Conservation (phyloP, 352 stramenopile species). For the Phytophthora podocarpi region DNA sequence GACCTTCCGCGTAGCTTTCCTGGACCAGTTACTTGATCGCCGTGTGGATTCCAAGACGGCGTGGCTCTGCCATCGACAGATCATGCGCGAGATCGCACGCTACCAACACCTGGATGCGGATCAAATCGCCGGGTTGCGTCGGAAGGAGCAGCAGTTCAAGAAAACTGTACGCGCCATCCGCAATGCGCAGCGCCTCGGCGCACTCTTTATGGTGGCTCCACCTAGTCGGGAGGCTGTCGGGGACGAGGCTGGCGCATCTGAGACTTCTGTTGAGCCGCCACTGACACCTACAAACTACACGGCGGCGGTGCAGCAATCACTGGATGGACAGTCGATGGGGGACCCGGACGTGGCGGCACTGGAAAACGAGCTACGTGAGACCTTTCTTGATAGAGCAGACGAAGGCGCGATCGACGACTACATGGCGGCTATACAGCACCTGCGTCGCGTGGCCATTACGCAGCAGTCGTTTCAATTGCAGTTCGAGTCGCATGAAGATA, state of each 20-base stretch:
- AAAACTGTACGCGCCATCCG: slow-evolving; percentile 68
- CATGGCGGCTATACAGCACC: slow-evolving; percentile 64
- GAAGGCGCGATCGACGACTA: slow-evolving; percentile 70
- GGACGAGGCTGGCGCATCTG: slow-evolving; percentile 7
- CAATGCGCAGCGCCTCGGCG: slow-evolving; percentile 47
- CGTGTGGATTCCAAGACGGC: slow-evolving; percentile 79
- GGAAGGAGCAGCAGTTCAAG: slow-evolving; percentile 76
- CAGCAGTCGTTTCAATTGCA: slow-evolving; percentile 27
- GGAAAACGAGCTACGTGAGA: slow-evolving; percentile 66
- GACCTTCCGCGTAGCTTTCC: slow-evolving; percentile 67
- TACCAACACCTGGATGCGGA: slow-evolving; percentile 72
- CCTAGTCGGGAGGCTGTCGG: neutral
- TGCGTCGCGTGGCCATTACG: slow-evolving; percentile 54
- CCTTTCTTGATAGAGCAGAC: slow-evolving; percentile 69
- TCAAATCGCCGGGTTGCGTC: slow-evolving; percentile 64
- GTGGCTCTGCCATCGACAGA: slow-evolving; percentile 80
- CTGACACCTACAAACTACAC: slow-evolving; percentile 35
- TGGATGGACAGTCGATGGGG: slow-evolving; percentile 12
- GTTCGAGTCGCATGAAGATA: slow-evolving; percentile 18
- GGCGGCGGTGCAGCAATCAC: slow-evolving; percentile 35
- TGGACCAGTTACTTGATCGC: slow-evolving; percentile 65
- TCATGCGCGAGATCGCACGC: slow-evolving; percentile 76
- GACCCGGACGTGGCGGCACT: slow-evolving; percentile 48
- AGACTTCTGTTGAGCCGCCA: neutral
- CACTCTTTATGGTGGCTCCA: slow-evolving; percentile 10